A percentile compares a stretch with the other conserved stretches of the same genome.
Conservation (phyloP, 2,329 filamentous ascomycete genomes). For the Diaporthe sp. region DNA sequence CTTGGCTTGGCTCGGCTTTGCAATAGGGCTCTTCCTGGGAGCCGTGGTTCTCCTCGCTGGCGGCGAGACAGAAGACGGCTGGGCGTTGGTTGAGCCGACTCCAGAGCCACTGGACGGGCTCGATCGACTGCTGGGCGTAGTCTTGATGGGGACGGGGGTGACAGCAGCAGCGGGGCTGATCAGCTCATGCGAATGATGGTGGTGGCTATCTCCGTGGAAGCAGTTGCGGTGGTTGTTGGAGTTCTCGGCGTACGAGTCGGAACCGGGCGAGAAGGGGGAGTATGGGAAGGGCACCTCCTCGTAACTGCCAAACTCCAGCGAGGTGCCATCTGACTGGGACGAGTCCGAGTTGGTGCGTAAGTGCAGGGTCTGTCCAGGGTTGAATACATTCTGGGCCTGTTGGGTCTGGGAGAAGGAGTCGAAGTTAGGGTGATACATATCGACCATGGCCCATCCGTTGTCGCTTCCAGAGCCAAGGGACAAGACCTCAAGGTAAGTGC, state of each 20-base stretch:
- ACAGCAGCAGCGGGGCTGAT: constrained; percentile 79
- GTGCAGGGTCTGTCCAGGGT: constrained; percentile 91
- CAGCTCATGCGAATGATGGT: constrained; percentile 62
- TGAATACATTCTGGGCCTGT: constrained; percentile 80
- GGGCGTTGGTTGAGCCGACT: constrained; percentile 66
- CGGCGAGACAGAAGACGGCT: constrained; percentile 72
- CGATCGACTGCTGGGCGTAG: constrained; percentile 70
- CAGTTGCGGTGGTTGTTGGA: constrained; percentile 72
- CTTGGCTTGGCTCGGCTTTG: constrained; percentile 80
- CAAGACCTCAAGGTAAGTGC: constrained; percentile 87
- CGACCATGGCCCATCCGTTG: constrained; percentile 88
- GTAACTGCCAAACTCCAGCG: constrained; percentile 81
- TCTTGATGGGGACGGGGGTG: constrained; percentile 79
- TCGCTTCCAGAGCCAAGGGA: constrained; percentile 87
- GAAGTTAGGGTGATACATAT: constrained; percentile 79
- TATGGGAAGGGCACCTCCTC: constrained; percentile 84
- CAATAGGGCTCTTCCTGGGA: constrained; percentile 81
- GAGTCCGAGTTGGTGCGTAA: constrained; percentile 89
- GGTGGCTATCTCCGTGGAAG: constrained; percentile 69
- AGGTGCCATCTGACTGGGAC: constrained; percentile 78
- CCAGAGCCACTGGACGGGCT: constrained; percentile 73
- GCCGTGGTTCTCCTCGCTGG: constrained; percentile 77
- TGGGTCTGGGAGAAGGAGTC: constrained; percentile 74
- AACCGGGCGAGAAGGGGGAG: constrained; percentile 86
- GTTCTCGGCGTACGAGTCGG: constrained; percentile 79